Conservation (phyloP, 2,329 filamentous ascomycete genomes). For the Pyrenophora teres region DNA sequence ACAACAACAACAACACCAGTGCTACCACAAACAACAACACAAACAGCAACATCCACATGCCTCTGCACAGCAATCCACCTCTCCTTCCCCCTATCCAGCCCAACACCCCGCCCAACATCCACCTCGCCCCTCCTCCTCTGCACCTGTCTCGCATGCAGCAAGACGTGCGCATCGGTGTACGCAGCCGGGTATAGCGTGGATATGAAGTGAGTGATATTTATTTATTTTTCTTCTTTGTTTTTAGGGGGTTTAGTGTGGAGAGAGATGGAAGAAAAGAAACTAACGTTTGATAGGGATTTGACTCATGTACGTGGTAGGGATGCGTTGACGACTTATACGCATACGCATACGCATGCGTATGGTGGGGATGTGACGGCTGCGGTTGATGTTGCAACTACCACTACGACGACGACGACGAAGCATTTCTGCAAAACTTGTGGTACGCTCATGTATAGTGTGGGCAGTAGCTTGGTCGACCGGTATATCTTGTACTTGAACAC, state of each 20-base stretch:
- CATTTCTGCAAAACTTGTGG: conserved; percentile 66
- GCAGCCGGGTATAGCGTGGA: conserved; percentile 59
- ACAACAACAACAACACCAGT: neutral
- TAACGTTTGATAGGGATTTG: conserved; percentile 31
- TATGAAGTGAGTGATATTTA: conserved; percentile 41
- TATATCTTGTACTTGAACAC: conserved; percentile 63
- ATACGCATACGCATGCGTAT: conserved; percentile 33
- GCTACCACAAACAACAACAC: neutral
- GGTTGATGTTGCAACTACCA: too few relatives aligned
- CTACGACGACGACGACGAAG: conserved; percentile 58
- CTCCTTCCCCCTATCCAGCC: conserved; percentile 50
- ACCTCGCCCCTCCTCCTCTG: conserved; percentile 59
- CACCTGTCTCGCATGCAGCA: conserved; percentile 66
- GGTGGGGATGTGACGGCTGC: too few relatives aligned
- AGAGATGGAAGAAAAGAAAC: too few relatives aligned
- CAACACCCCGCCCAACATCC: conserved; percentile 49
- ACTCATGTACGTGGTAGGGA: conserved; percentile 58
- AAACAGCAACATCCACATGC: conserved; percentile 33
- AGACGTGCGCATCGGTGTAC: conserved; percentile 65
- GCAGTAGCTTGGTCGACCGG: conserved; percentile 51
- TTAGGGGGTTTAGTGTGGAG: too few relatives aligned
- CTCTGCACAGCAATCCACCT: conserved; percentile 39
- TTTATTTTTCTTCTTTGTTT: neutral
- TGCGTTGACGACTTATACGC: conserved; percentile 53
- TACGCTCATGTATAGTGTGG: conserved; percentile 63